Conservation (phyloP, 495 filamentous ascomycete genomes). For the Lepraria neglecta region DNA sequence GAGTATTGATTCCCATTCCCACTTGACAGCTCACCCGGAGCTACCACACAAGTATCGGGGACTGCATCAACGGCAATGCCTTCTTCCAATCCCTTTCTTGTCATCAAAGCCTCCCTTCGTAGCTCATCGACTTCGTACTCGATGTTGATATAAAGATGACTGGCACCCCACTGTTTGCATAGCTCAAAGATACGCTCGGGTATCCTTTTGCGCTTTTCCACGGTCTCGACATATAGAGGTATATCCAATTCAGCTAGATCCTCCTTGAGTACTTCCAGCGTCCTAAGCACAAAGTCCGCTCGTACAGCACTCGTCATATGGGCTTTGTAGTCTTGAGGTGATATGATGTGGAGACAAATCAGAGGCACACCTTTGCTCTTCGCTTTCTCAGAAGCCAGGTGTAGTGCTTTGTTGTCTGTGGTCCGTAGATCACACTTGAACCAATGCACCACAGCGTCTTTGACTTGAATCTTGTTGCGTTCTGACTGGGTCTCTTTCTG, state of each 20-base stretch:
- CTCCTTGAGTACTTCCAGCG: constrained; percentile 54
- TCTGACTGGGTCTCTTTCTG: constrained; percentile 25
- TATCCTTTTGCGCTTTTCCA: constrained; percentile 58
- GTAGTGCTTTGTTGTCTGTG: constrained; percentile 67
- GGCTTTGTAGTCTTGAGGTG: constrained; percentile 79
- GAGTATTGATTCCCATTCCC: constrained; percentile 71
- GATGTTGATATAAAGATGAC: constrained; percentile 50
- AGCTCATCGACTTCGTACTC: constrained; percentile 60
- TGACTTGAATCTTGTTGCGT: constrained; percentile 37
- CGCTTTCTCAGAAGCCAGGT: constrained; percentile 60
- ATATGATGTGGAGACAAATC: constrained; percentile 72
- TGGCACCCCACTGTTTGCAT: constrained; percentile 66
- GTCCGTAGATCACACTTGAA: constrained; percentile 78
- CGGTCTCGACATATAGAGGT: constrained; percentile 68
- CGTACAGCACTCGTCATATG: constrained; percentile 66
- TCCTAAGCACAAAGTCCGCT: constrained; percentile 74
- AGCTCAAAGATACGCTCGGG: constrained; percentile 61
- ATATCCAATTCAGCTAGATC: constrained; percentile 69
- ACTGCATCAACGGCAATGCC: constrained; percentile 58
- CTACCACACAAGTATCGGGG: constrained; percentile 78
- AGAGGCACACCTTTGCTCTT: constrained; percentile 58
- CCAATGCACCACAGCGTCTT: constrained; percentile 77
- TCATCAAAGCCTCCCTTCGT: constrained; percentile 61
- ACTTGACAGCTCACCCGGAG: constrained; percentile 58
- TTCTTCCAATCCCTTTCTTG: constrained; percentile 50